phyloP scores from a whole-genome alignment of 805 yeast genomes.

The Ogataea siamensis region DNA sequence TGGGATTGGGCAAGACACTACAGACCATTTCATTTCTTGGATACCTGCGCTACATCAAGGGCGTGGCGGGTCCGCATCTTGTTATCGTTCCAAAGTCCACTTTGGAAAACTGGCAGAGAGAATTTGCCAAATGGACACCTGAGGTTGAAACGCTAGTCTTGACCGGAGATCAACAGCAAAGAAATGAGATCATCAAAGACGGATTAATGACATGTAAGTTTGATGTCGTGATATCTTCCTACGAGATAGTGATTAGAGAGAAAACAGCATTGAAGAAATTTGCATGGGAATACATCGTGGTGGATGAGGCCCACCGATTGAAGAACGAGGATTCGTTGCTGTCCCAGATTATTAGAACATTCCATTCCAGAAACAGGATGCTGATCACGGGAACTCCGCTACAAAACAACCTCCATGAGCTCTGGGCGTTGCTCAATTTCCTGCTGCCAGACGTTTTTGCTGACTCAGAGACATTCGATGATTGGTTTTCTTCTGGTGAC shows the following conservation, averaged over 20 bases:
- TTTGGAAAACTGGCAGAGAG: conserved; percentile 77
- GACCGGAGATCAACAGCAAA: conserved; percentile 72
- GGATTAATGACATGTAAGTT: conserved; percentile 58
- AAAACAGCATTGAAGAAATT: conserved; percentile 64
- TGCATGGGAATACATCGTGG: conserved; percentile 72
- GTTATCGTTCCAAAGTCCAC: conserved; percentile 81
- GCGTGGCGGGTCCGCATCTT: conserved; percentile 67
- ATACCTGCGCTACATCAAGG: conserved; percentile 59
- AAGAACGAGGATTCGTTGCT: conserved; percentile 72
- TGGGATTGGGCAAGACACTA: conserved; percentile 81
- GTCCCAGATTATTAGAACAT: conserved; percentile 72
- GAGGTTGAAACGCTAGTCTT: conserved; percentile 67
- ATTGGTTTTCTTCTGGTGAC: conserved; percentile 58
- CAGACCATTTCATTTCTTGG: conserved; percentile 79
- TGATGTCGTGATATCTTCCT: conserved; percentile 70
- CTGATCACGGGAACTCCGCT: conserved; percentile 81
- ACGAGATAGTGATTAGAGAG: conserved; percentile 75
- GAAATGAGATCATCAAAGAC: conserved; percentile 52
- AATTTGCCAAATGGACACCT: conserved; percentile 76
- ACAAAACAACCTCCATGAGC: conserved; percentile 74
- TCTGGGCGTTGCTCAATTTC: conserved; percentile 79
- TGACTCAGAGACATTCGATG: conserved; percentile 69
- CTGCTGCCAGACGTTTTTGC: conserved; percentile 76
- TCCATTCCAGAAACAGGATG: conserved; percentile 66
- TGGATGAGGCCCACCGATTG: conserved; percentile 83